phyloP scores from a whole-genome alignment of 2,329 filamentous ascomycete genomes.

The Fusarium concolor region DNA sequence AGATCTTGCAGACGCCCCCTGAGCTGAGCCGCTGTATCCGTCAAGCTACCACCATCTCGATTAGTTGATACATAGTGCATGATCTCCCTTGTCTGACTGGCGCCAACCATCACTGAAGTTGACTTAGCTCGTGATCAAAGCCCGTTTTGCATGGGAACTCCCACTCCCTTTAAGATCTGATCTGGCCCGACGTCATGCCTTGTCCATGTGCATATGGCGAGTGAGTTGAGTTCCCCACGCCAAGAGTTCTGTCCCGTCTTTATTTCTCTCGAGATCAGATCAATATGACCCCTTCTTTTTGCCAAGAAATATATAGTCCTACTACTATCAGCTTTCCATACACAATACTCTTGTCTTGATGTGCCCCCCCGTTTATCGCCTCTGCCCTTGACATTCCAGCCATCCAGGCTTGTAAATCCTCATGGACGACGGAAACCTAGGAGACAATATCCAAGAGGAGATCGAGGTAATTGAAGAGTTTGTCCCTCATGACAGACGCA shows the following conservation, averaged over 20 bases:
- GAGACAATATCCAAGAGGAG: conserved; percentile 53
- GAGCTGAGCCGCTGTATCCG: conserved; percentile 21
- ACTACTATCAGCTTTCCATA: neutral
- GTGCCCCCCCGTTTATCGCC: neutral
- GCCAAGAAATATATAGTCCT: conserved; percentile 3
- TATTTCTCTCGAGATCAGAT: neutral
- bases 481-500: conserved; percentile 43
- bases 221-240: conserved; percentile 11
- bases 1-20: neutral
- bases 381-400: neutral
- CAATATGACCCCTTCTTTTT: neutral
- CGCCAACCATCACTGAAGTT: neutral
- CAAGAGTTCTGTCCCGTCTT: neutral
- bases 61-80: neutral
- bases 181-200: conserved; percentile 21
- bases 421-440: conserved; percentile 58
- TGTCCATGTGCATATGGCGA: neutral
- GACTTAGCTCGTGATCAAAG: conserved; percentile 18
- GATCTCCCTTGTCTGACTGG: conserved; percentile 17
- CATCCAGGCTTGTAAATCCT: neutral
- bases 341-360: neutral
- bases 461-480: conserved; percentile 46
- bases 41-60: neutral
- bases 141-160: neutral
- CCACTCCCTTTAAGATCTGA: neutral